Evolutionary conservation across 352 stramenopile genomes (phyloP).

Genomic region (Pythium sukuiense): DNA sequence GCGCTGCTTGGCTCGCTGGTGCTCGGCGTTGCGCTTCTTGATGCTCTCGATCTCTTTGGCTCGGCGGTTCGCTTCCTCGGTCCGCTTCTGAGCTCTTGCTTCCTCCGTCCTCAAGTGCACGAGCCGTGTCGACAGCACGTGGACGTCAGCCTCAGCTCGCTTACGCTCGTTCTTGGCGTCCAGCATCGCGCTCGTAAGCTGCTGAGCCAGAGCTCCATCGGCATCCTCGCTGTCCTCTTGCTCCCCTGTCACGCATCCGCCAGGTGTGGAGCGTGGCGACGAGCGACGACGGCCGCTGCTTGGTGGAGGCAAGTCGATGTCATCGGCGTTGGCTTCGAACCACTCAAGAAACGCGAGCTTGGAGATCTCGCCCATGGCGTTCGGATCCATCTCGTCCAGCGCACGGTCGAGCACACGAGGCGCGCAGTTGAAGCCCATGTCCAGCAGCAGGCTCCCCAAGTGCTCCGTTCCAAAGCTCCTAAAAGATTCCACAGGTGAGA

Average conservation of each 20-base stretch:
- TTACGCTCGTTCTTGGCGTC: constrained; percentile 64
- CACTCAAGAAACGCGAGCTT: constrained; percentile 73
- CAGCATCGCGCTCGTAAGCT: constrained; percentile 49
- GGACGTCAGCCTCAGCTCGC: constrained; percentile 49
- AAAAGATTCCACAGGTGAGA: neutral
- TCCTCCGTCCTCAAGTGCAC: constrained; percentile 63
- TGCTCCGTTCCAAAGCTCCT: constrained; percentile 62
- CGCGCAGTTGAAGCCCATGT: constrained; percentile 70
- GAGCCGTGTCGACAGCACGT: constrained; percentile 64
- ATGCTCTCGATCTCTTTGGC: constrained; percentile 57
- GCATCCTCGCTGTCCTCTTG: neutral
- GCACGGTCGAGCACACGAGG: constrained; percentile 51
- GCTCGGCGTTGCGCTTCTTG: constrained; percentile 60
- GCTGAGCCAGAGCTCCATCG: constrained; percentile 10
- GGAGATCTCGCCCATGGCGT: constrained; percentile 62
- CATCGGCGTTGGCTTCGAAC: constrained; percentile 69
- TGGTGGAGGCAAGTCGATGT: constrained; percentile 41
- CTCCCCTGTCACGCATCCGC: neutral
- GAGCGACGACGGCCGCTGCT: neutral
- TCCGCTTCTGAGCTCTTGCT: constrained; percentile 50
- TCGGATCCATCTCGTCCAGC: constrained; percentile 70
- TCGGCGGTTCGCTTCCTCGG: constrained; percentile 67
- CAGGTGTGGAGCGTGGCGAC: neutral
- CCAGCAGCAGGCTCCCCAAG: constrained; percentile 52
- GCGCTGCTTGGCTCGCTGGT: constrained; percentile 50